Evolutionary conservation across 768 basidiomycete genomes (phyloP).

Genomic region (Calocera cornea): DNA sequence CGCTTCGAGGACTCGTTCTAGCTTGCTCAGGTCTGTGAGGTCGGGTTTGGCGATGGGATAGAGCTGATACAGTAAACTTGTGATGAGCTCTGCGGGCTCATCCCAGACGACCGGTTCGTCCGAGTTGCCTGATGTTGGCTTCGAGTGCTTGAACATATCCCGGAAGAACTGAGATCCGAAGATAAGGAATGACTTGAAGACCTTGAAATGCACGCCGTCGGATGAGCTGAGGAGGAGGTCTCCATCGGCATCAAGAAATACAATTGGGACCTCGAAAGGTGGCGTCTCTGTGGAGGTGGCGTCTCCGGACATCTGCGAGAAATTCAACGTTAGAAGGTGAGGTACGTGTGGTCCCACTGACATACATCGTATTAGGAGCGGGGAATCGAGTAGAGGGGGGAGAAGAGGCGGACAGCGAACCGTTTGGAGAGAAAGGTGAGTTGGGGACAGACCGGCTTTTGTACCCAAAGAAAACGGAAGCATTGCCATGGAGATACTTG

Average conservation of each 20-base stretch:
- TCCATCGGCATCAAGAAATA: neutral
- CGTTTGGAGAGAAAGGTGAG: too few relatives aligned
- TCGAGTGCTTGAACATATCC: slow-evolving; percentile 8
- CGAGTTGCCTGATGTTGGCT: neutral
- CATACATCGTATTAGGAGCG: too few relatives aligned
- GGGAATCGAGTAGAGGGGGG: too few relatives aligned
- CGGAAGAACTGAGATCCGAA: slow-evolving; percentile 10
- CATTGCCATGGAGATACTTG: too few relatives aligned
- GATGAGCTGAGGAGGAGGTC: slow-evolving; percentile 1
- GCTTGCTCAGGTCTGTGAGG: neutral
- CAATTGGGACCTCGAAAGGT: too few relatives aligned
- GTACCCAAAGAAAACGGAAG: too few relatives aligned
- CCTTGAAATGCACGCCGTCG: slow-evolving; percentile 7
- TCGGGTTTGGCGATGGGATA: neutral
- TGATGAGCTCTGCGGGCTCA: neutral
- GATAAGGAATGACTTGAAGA: neutral
- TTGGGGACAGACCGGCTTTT: too few relatives aligned
- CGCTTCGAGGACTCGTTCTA: neutral
- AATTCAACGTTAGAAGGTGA: too few relatives aligned
- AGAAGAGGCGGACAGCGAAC: too few relatives aligned
- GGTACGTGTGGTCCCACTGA: too few relatives aligned
- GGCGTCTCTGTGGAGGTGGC: too few relatives aligned
- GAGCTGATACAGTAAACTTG: neutral
- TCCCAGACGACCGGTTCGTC: neutral
- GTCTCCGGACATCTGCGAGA: neutral